phyloP scores from a whole-genome alignment of 2,329 filamentous ascomycete genomes.

The Neospermospora avenae region DNA sequence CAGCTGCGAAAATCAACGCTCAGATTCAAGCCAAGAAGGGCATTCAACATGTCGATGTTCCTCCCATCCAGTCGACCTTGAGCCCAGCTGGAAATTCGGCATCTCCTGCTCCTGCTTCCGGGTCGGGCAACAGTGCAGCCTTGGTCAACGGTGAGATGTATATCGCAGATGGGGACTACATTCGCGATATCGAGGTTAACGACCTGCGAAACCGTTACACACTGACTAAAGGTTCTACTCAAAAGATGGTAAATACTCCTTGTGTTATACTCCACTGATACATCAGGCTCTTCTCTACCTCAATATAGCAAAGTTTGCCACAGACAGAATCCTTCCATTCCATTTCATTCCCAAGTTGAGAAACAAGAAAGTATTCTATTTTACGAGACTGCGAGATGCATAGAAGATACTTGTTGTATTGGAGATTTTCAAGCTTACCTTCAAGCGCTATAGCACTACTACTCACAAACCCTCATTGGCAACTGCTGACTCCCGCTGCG shows the following conservation, averaged over 20 bases:
- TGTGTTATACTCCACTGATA: conserved; percentile 66
- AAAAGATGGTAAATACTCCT: conserved; percentile 98
- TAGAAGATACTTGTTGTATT: conserved; percentile 41
- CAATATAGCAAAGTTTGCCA: conserved; percentile 24
- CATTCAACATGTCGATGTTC: conserved; percentile 86
- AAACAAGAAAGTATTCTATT: conserved; percentile 35
- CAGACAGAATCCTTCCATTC: conserved; percentile 5
- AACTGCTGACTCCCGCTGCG: conserved; percentile 88
- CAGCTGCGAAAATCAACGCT: conserved; percentile 83
- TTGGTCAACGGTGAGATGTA: conserved; percentile 81
- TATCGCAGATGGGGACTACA: conserved; percentile 93
- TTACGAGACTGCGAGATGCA: conserved; percentile 20
- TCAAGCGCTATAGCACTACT: conserved; percentile 59
- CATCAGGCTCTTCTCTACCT: conserved; percentile 41
- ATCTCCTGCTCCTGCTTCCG: conserved; percentile 27
- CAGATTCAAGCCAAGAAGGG: conserved; percentile 82
- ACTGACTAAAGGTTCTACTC: conserved; percentile 92
- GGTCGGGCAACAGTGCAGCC: conserved; percentile 42
- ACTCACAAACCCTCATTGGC: conserved; percentile 62
- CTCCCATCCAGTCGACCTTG: conserved; percentile 61
- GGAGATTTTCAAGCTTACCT: conserved; percentile 67
- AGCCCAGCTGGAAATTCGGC: conserved; percentile 30
- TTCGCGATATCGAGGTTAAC: conserved; percentile 99
- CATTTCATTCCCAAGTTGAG: background rate
- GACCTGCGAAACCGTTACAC: conserved; percentile 95